Conservation (phyloP, 805 yeast genomes). For the Candida ipomoeae region DNA sequence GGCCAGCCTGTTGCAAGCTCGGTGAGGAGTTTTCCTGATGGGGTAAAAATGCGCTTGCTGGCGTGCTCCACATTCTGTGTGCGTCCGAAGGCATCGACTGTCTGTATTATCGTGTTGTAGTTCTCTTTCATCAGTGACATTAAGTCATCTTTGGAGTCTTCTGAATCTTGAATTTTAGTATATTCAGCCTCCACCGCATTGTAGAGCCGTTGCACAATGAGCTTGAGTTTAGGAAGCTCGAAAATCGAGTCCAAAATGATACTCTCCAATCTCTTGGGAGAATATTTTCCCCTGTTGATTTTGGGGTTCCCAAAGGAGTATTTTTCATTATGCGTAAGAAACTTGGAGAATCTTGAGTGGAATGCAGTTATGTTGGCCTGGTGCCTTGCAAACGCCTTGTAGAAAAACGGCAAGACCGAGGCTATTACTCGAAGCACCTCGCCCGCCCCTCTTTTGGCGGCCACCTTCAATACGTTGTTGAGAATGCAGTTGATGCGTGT, state of each 20-base stretch:
- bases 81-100: constrained; percentile 78
- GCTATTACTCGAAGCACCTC: constrained; percentile 82
- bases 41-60: constrained; percentile 64
- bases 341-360: constrained; percentile 45
- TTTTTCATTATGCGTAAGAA: constrained; percentile 26
- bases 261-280: constrained; percentile 32
- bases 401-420: constrained; percentile 80
- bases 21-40: constrained; percentile 82
- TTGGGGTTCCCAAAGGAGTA: constrained; percentile 25
- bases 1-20: constrained; percentile 91
- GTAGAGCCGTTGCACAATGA: constrained; percentile 61
- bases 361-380: constrained; percentile 84
- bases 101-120: constrained; percentile 52
- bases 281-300: constrained; percentile 28
- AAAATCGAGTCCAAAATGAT: constrained; percentile 60
- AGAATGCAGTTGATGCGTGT: constrained; percentile 85
- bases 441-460: constrained; percentile 63
- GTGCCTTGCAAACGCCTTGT: constrained; percentile 88
- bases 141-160: constrained; percentile 18
- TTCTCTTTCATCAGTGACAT: constrained; percentile 31
- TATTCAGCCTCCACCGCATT: constrained; percentile 44
- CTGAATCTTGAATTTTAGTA: constrained; percentile 17
- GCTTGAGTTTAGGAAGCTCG: constrained; percentile 66
- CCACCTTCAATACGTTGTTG: constrained; percentile 66
- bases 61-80: background rate